Conservation (phyloP, 805 yeast genomes). For the Grigorovia yakushimaensis region DNA sequence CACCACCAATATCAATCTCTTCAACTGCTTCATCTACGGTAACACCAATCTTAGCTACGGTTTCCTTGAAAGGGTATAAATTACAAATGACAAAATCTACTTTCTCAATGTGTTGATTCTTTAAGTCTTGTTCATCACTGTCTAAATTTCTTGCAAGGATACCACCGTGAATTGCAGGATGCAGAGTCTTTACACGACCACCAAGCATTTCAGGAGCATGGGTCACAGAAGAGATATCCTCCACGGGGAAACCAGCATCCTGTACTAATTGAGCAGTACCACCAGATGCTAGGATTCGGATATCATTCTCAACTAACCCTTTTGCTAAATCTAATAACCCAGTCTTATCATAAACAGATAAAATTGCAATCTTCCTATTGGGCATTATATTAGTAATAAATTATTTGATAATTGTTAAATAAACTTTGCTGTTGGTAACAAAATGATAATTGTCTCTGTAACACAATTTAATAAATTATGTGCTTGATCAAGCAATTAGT, state of each 20-base stretch:
- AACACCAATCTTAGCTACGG: slow-evolving; percentile 89
- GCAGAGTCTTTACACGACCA: slow-evolving; percentile 96
- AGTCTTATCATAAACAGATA: slow-evolving; percentile 95
- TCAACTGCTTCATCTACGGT: slow-evolving; percentile 97
- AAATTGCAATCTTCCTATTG: slow-evolving; percentile 76
- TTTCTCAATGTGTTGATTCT: slow-evolving; percentile 83
- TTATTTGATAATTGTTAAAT: too few species aligned
- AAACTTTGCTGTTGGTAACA: neutral
- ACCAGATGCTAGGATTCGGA: slow-evolving; percentile 91
- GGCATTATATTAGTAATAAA: neutral
- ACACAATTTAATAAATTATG: too few species aligned
- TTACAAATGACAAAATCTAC: slow-evolving; percentile 97
- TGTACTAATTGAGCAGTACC: slow-evolving; percentile 92
- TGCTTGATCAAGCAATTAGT: too few species aligned
- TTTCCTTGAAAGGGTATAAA: slow-evolving; percentile 96
- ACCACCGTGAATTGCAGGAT: slow-evolving; percentile 98
- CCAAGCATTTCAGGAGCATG: slow-evolving; percentile 99
- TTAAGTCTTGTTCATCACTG: slow-evolving; percentile 80
- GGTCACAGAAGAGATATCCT: slow-evolving; percentile 88
- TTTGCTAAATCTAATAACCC: slow-evolving; percentile 93
- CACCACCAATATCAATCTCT: slow-evolving; percentile 98
- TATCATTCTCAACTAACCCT: slow-evolving; percentile 81
- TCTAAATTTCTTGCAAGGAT: slow-evolving; percentile 90
- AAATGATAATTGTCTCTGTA: neutral
- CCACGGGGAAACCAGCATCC: slow-evolving; percentile 97